Conservation (phyloP, 306 rosid species). For the Corylus avellana region DNA sequence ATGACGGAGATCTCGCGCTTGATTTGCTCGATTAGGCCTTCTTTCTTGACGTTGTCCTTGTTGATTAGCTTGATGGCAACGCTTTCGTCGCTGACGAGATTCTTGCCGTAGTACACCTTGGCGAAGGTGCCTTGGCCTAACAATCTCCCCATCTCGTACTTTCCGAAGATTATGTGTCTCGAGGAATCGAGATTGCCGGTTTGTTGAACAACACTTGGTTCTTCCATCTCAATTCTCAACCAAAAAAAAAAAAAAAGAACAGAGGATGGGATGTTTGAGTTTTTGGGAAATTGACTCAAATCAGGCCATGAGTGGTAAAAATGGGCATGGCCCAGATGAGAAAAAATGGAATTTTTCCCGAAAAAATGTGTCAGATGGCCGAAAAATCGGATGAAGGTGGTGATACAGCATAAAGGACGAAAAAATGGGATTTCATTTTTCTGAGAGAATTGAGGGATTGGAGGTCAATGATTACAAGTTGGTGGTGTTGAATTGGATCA, state of each 20-base stretch:
- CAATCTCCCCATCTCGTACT: conserved; percentile 74
- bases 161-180: conserved; percentile 52
- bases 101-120: conserved; percentile 57
- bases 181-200: neutral
- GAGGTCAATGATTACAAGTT: too few relatives aligned
- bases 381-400: neutral
- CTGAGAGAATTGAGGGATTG: too few relatives aligned
- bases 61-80: conserved; percentile 74
- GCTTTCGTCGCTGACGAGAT: conserved; percentile 52
- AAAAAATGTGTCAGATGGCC: conserved; percentile 30
- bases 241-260: neutral
- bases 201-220: neutral
- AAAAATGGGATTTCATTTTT: neutral
- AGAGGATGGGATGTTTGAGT: neutral
- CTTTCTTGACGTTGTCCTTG: conserved; percentile 64
- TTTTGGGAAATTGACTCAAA: neutral
- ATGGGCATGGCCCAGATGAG: conserved; percentile 25
- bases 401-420: neutral
- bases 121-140: conserved; percentile 87
- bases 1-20: conserved; percentile 75
- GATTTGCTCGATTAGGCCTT: conserved; percentile 66
- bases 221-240: conserved; percentile 25
- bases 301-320: conserved; percentile 12
- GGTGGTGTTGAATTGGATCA: neutral
- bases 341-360: conserved; percentile 20